A percentile compares a stretch with the other conserved stretches of the same genome.
Evolutionary conservation across 108 stramenopile genomes (phyloP).

Genomic region (Cafeteria roenbergensis): DNA sequence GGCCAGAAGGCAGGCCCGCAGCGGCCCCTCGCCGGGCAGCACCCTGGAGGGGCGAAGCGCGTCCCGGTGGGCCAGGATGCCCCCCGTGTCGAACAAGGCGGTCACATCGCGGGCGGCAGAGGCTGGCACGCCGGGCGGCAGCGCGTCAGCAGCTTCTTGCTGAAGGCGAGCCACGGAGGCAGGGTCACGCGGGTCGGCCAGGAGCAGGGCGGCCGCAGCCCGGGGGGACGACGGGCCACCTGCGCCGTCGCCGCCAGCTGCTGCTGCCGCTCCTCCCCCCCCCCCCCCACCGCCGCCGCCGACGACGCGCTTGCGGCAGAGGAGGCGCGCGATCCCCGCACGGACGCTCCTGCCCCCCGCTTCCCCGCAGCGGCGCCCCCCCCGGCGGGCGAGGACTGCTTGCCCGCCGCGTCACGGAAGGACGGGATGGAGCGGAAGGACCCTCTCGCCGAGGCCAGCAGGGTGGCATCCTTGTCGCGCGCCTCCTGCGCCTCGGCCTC

Average conservation of each 20-base stretch:
- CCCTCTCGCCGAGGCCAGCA: too few species aligned
- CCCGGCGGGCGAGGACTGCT: background rate
- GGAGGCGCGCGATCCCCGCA: background rate
- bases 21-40: background rate
- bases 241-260: background rate
- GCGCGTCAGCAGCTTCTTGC: too few species aligned
- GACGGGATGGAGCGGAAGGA: too few species aligned
- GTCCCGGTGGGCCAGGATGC: background rate
- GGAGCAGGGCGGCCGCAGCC: background rate
- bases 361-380: too few species aligned
- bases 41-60: too few species aligned
- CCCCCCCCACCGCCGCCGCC: too few species aligned
- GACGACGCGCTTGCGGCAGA: too few species aligned
- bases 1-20: slow-evolving; percentile 4
- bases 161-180: too few species aligned
- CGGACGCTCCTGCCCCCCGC: background rate
- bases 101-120: background rate
- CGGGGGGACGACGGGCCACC: background rate
- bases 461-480: too few species aligned
- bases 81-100: background rate
- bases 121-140: too few species aligned
- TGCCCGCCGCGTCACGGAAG: too few species aligned
- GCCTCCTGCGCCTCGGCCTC: too few species aligned
- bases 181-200: background rate
- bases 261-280: background rate